A percentile compares a stretch with the other conserved stretches of the same genome.
Evolutionary conservation across 768 basidiomycete species (phyloP).

Genomic region (Pulveroboletus frians): DNA sequence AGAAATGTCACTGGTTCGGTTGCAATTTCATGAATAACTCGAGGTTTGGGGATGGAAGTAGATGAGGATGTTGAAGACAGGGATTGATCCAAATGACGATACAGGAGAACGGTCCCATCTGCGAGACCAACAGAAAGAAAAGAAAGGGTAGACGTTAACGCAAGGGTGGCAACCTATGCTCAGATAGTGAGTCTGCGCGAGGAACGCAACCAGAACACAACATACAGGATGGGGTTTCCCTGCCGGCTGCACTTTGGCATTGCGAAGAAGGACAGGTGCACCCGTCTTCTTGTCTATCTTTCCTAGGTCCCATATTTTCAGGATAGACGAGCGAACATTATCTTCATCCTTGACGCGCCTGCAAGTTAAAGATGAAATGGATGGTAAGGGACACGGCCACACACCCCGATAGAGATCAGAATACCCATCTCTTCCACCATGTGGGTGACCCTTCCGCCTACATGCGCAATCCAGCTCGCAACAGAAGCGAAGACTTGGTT

Average conservation of each 20-base stretch:
- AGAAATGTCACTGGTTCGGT: slow-evolving; percentile 91
- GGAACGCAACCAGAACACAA: background rate
- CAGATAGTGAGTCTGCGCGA: background rate
- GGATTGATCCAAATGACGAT: slow-evolving; percentile 88
- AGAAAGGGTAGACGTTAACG: slow-evolving; percentile 69
- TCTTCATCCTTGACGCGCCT: slow-evolving; percentile 63
- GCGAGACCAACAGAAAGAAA: slow-evolving; percentile 92
- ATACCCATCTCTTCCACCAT: slow-evolving; percentile 79
- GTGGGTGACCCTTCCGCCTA: slow-evolving; percentile 76
- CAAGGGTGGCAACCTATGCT: slow-evolving; percentile 66
- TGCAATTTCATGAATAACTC: slow-evolving; percentile 75
- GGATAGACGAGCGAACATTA: slow-evolving; percentile 53
- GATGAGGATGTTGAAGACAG: slow-evolving; percentile 60
- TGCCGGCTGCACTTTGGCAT: slow-evolving; percentile 67
- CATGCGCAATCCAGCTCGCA: slow-evolving; percentile 76
- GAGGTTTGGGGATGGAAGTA: slow-evolving; percentile 80
- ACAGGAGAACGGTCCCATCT: slow-evolving; percentile 89
- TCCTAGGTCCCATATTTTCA: slow-evolving; percentile 88
- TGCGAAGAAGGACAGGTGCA: slow-evolving; percentile 62
- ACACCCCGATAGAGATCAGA: slow-evolving; percentile 83
- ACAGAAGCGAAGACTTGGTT: slow-evolving; percentile 67
- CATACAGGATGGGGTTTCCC: slow-evolving; percentile 76
- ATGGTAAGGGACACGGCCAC: slow-evolving; percentile 25
- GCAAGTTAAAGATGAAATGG: slow-evolving; percentile 11
- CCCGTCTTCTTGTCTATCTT: slow-evolving; percentile 61